Evolutionary conservation across 345 rosid genomes (phyloP), one percentile per base, ranked within the genome.

Genomic region (Moricandia moricandioides): DNA sequence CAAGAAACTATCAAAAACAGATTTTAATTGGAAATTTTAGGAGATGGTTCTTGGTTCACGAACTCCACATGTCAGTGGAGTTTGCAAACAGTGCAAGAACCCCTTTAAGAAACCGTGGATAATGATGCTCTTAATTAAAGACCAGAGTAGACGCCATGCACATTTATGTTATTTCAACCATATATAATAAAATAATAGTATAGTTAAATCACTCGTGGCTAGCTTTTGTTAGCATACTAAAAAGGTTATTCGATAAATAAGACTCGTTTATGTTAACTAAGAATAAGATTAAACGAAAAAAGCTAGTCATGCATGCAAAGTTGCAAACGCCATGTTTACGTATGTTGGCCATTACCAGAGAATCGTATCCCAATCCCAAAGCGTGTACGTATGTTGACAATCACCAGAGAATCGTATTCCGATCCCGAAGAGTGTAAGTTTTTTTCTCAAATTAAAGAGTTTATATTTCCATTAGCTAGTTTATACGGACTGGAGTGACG

Each of bases 131-230:
- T 34, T 62, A 17, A 2, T 11, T 30, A 31, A 61, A 45, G 49
- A 18, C 2, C 66, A 7, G 12, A 8, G 31, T 27, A 73, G 57
- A 58, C 76, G 57, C 31, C 57, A 73, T 63, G 71, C 66, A 74
- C 35, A 51, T 61, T 45, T 47, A 8, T 21, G 17, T 49, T 29
- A 29, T 29, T 10, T 27, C 43, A 7, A 62, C 51, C 51, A 58
- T 13, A 57, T 35, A 35, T 35, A 35, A 35, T 7, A 35, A 35
- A 9, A 10, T 37, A 43, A 12, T 43, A 43, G n/a, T 37, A 37
- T 37, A 33, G 7, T 33, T 33, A 33, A 33, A 33, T 33, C 7
- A 33, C n/a, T n/a, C n/a, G n/a, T n/a, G 47, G 47, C 47, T 40
- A 40, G n/a, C n/a, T 40, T 11, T 40, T 40, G 0, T 40, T 40